A percentile compares a stretch with the other conserved stretches of the same genome.
Conservation (phyloP, 345 rosid genomes). For the Trapa bicornis region DNA sequence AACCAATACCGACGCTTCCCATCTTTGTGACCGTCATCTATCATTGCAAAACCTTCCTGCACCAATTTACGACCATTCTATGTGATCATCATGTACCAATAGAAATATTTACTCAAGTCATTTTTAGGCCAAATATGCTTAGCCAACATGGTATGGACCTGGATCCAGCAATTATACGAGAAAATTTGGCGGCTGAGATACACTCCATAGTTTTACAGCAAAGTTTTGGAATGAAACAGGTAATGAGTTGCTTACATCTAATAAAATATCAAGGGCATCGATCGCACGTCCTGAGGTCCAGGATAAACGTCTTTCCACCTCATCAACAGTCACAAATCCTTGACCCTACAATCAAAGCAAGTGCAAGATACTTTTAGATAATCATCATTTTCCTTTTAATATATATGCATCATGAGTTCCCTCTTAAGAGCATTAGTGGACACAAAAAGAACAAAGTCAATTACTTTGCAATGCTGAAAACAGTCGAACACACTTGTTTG, state of each 20-base stretch:
- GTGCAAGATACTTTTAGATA: background rate
- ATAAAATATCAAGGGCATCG: conserved; percentile 63
- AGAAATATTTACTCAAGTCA: no score
- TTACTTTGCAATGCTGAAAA: background rate
- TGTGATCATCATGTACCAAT: no score
- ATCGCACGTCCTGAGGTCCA: conserved; percentile 82
- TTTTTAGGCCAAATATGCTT: no score
- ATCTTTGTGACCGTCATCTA: conserved; percentile 63
- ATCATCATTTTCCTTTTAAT: background rate
- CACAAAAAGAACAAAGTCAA: background rate
- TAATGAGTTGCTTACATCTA: conserved; percentile 24
- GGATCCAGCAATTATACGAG: no score
- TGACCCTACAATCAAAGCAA: conserved; percentile 39
- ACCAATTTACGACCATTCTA: no score
- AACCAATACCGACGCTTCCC: conserved; percentile 70
- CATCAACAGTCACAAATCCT: conserved; percentile 80
- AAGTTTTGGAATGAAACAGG: no score
- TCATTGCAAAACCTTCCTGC: conserved; percentile 60
- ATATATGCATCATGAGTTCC: background rate
- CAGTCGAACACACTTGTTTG: background rate
- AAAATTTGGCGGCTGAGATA: no score
- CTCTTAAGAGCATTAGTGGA: background rate
- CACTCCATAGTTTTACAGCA: no score
- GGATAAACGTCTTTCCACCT: conserved; percentile 56
- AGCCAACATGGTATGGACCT: no score